Conservation (phyloP, 305 asterid genomes). For the Rubia balearica region DNA sequence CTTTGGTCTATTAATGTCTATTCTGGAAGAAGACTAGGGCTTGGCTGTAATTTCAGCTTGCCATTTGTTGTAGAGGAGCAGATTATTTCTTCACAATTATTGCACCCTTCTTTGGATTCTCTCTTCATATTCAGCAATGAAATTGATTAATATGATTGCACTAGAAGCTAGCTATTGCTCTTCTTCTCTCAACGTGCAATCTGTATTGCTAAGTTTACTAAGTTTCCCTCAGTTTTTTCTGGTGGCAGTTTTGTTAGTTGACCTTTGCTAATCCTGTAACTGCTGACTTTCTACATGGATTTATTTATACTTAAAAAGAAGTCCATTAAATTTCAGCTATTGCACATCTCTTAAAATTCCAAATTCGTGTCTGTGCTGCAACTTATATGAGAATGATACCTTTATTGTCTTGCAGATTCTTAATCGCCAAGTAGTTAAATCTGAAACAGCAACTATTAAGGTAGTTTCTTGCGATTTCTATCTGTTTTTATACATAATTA, state of each 20-base stretch:
- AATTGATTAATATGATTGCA: not conserved
- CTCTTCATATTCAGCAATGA: not conserved
- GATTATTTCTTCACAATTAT: not conserved
- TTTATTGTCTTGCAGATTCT: conserved; percentile 55
- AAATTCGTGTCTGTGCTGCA: not conserved
- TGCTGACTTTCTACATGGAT: not conserved
- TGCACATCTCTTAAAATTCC: not conserved
- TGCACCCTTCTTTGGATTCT: not conserved
- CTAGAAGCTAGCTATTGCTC: not conserved
- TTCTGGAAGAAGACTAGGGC: not conserved
- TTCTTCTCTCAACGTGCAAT: not conserved
- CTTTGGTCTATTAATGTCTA: not conserved
- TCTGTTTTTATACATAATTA: not conserved
- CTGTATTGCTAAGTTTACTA: not conserved
- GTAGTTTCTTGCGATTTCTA: conserved; percentile 28
- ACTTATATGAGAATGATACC: not conserved
- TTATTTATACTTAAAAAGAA: not conserved
- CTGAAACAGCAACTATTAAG: conserved; percentile 93
- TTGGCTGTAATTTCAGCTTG: not conserved
- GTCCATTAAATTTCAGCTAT: not conserved
- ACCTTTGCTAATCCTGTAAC: not conserved
- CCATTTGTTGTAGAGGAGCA: not conserved
- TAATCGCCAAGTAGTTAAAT: conserved; percentile 83
- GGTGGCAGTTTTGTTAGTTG: not conserved
- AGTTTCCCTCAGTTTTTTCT: not conserved